Evolutionary conservation across 176 grass and related monocot genomes (phyloP).

Genomic region (Triticum monococcum): DNA sequence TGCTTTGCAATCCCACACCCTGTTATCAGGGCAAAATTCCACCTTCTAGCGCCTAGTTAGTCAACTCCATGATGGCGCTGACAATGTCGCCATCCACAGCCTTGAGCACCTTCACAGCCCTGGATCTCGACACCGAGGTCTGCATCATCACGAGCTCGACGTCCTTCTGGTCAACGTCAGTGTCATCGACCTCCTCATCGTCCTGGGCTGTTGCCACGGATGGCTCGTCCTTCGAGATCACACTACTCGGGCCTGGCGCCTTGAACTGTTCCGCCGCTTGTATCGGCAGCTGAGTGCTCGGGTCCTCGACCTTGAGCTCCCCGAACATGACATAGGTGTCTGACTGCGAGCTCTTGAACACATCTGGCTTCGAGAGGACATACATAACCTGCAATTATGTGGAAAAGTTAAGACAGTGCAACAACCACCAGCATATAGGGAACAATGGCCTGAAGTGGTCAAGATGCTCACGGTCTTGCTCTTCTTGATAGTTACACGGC

Average conservation of each 20-base stretch:
- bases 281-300: conserved; percentile 14
- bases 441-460: neutral
- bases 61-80: conserved; percentile 28
- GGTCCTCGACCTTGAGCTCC: conserved; percentile 20
- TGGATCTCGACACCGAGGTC: neutral
- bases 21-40: neutral
- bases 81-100: conserved; percentile 9
- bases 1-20: neutral
- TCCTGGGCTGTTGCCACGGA: neutral
- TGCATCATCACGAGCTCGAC: conserved; percentile 15
- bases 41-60: neutral
- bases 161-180: conserved; percentile 12
- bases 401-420: neutral
- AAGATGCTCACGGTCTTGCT: conserved; percentile 33
- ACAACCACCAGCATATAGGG: neutral
- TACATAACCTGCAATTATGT: neutral
- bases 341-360: conserved; percentile 24
- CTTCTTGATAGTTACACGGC: conserved; percentile 44
- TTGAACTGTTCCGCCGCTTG: conserved; percentile 19
- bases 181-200: conserved; percentile 22
- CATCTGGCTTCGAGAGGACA: conserved; percentile 25
- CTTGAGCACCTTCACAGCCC: conserved; percentile 24
- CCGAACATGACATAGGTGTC: conserved; percentile 25
- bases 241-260: neutral
- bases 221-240: conserved; percentile 14